Evolutionary conservation across 768 basidiomycete genomes (phyloP).

Genomic region (Suillus alpinus): DNA sequence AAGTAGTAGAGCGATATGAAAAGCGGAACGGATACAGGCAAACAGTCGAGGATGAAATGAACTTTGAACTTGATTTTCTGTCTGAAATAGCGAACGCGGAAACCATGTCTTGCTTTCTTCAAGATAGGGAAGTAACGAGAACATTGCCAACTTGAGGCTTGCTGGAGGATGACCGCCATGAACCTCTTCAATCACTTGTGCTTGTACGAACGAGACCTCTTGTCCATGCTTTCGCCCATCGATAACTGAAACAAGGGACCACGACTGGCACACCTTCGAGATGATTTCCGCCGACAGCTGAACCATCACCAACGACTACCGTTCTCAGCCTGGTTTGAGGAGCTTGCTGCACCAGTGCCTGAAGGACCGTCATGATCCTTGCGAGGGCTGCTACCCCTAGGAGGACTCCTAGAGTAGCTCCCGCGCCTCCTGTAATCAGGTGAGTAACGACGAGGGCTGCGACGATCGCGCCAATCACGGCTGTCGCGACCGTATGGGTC

Average conservation of each 20-base stretch:
- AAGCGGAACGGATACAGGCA: conserved; percentile 35
- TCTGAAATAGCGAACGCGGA: conserved; percentile 51
- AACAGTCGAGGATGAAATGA: conserved; percentile 53
- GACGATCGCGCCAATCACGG: conserved; percentile 78
- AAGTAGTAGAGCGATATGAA: conserved; percentile 47
- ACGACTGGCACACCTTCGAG: conserved; percentile 15
- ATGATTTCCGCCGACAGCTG: conserved; percentile 10
- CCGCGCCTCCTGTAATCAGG: conserved; percentile 73
- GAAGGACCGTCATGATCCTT: conserved; percentile 48
- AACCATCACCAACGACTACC: conserved; percentile 61
- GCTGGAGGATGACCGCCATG: conserved; percentile 37
- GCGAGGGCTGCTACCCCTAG: conserved; percentile 62
- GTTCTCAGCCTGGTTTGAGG: conserved; percentile 38
- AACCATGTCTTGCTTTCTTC: conserved; percentile 46
- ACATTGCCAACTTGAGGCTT: conserved; percentile 48
- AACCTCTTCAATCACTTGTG: conserved; percentile 40
- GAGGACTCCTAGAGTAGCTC: conserved; percentile 80
- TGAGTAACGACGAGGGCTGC: conserved; percentile 73
- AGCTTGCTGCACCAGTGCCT: conserved; percentile 32
- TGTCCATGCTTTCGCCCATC: conserved; percentile 31
- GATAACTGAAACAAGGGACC: conserved; percentile 27
- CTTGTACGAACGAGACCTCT: conserved; percentile 43
- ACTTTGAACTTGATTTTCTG: conserved; percentile 68
- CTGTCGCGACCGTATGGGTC: conserved; percentile 69
- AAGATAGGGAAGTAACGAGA: conserved; percentile 45